Conservation (phyloP, 352 stramenopile species). For the Thalassiosira ordinaria region DNA sequence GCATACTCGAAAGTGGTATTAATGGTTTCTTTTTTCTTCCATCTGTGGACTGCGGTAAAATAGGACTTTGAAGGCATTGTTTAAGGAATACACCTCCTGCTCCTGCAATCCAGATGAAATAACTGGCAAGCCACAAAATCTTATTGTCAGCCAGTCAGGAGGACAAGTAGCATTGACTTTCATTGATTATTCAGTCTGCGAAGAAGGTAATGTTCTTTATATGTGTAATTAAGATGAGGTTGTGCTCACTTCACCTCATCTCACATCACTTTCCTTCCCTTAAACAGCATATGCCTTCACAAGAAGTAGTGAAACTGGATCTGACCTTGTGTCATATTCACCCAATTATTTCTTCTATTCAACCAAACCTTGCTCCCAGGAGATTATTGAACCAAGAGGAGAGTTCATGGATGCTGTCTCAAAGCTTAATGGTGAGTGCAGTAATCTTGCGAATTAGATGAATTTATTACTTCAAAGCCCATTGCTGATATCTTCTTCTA, state of each 20-base stretch:
- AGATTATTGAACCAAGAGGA: neutral
- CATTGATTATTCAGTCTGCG: constrained; percentile 1
- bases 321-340: neutral
- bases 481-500: no score
- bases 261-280: neutral
- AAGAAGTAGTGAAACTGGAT: neutral
- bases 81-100: neutral
- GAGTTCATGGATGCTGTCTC: constrained; percentile 1
- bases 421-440: neutral
- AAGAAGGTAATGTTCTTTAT: neutral
- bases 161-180: neutral
- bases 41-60: neutral
- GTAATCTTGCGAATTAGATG: neutral
- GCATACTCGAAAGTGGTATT: neutral
- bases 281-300: constrained; percentile 20
- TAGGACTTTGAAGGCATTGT: neutral
- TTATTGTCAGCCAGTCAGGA: neutral
- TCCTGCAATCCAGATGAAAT: neutral
- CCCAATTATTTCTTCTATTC: constrained; percentile 23
- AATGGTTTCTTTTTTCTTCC: neutral
- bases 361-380: neutral
- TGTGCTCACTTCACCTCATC: neutral
- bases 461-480: no score
- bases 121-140: neutral
- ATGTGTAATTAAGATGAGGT: neutral